phyloP scores from a whole-genome alignment of 2,329 filamentous ascomycete genomes.

The Endocalyx cinctus region DNA sequence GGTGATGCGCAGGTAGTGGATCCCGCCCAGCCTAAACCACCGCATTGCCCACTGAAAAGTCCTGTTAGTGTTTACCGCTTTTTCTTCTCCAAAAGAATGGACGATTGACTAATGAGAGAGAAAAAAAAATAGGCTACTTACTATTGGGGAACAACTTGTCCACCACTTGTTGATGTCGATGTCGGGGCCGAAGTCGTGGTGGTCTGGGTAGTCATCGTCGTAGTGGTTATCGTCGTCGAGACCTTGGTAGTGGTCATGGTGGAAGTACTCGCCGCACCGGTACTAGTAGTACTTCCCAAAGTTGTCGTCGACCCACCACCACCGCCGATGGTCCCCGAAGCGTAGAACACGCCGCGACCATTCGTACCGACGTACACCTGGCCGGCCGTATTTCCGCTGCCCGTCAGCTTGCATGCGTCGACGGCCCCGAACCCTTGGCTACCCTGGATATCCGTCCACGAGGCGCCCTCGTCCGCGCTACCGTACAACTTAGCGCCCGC shows the following conservation, averaged over 20 bases:
- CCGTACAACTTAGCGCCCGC: constrained; percentile 41
- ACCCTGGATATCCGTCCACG: constrained; percentile 45
- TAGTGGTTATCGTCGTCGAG: constrained; percentile 5
- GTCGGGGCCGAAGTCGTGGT: constrained; percentile 6
- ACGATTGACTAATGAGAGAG: too few species aligned
- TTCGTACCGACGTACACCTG: constrained; percentile 48
- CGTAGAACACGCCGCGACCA: constrained; percentile 41
- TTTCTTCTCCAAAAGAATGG: too few species aligned
- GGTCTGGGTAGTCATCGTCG: constrained; percentile 3
- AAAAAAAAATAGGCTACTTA: too few species aligned
- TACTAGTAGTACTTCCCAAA: too few species aligned
- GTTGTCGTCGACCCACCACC: too few species aligned
- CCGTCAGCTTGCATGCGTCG: constrained; percentile 33
- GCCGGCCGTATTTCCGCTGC: constrained; percentile 40
- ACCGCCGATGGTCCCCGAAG: constrained; percentile 14
- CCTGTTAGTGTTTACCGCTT: too few species aligned
- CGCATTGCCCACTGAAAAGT: constrained; percentile 34
- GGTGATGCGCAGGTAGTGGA: constrained; percentile 29
- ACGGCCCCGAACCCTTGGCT: constrained; percentile 41
- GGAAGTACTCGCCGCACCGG: too few species aligned
- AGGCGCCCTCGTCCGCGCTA: constrained; percentile 36
- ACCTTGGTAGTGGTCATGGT: not conserved
- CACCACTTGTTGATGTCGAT: constrained; percentile 14
- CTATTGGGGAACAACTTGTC: constrained; percentile 21
- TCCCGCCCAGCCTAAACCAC: constrained; percentile 30